Evolutionary conservation across 169 alveolate species (phyloP).

Genomic region (Cryptosporidium xiaoi): DNA sequence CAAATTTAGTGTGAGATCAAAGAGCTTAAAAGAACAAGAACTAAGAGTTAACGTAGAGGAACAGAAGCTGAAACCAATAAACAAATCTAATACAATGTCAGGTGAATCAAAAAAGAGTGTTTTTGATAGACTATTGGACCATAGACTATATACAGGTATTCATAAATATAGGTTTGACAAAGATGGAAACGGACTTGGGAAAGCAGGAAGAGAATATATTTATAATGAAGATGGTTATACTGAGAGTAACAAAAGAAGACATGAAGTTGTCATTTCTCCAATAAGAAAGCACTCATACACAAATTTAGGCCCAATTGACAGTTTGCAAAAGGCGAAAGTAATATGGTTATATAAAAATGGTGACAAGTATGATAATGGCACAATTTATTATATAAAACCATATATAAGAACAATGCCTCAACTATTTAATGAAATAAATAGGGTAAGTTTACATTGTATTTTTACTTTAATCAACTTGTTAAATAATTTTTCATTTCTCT

Average conservation of each 20-base stretch:
- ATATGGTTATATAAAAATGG: conserved; percentile 91
- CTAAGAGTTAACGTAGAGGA: background rate
- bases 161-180: conserved; percentile 89
- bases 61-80: background rate
- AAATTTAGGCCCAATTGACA: conserved; percentile 74
- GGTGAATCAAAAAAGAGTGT: conserved; percentile 32
- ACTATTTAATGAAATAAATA: conserved; percentile 83
- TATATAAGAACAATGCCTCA: conserved; percentile 81
- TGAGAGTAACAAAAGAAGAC: conserved; percentile 80
- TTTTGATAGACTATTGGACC: conserved; percentile 56
- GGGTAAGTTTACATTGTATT: conserved; percentile 76
- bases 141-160: conserved; percentile 73
- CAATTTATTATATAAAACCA: conserved; percentile 84
- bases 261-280: conserved; percentile 85
- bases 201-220: conserved; percentile 86
- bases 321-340: conserved; percentile 85
- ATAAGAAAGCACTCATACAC: conserved; percentile 58
- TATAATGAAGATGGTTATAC: conserved; percentile 83
- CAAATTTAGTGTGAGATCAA: background rate
- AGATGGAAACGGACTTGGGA: conserved; percentile 85
- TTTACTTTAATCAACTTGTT: background rate
- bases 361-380: conserved; percentile 89
- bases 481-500: background rate
- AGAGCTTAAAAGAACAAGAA: background rate
- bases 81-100: conserved; percentile 18